A percentile compares a stretch with the other conserved stretches of the same genome.
These are phyloP conservation scores for Brassica nigra DNA, from an alignment of 345 rosid genomes.

Conservation along the genomic window DNA sequence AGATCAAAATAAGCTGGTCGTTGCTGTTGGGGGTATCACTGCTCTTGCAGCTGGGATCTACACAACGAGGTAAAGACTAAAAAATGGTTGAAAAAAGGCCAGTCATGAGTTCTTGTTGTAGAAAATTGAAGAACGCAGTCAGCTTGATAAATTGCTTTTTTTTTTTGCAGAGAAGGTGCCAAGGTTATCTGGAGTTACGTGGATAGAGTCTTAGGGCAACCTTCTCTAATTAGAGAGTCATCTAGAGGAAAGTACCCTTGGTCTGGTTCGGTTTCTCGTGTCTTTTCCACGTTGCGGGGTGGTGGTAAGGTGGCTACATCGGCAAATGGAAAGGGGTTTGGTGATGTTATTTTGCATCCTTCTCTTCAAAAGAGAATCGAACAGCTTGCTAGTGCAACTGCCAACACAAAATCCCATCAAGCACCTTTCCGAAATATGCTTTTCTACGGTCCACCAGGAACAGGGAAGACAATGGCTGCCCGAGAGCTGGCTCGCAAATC, in stretches of 20 bases:
- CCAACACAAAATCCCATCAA: constrained; percentile 92
- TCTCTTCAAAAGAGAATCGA: constrained; percentile 81
- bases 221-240: constrained; percentile 94
- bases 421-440: constrained; percentile 97
- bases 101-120: neutral
- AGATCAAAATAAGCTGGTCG: constrained; percentile 92
- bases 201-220: constrained; percentile 96
- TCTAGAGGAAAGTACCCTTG: constrained; percentile 98
- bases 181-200: constrained; percentile 98
- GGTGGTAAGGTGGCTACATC: constrained; percentile 51
- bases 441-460: constrained; percentile 98
- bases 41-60: constrained; percentile 98
- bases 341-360: constrained; percentile 91
- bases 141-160: constrained; percentile 28
- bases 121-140: constrained; percentile 15
- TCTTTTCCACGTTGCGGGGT: constrained; percentile 45
- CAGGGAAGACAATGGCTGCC: constrained; percentile 99
- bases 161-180: constrained; percentile 84
- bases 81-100: constrained; percentile 9
- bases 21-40: constrained; percentile 92
- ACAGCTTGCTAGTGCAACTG: constrained; percentile 89
- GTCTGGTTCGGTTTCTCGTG: constrained; percentile 69
- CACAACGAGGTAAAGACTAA: constrained; percentile 74
- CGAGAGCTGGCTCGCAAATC: constrained; percentile 89
- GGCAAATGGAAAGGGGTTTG: constrained; percentile 71